Evolutionary conservation across 192 early-diverging fungal genomes (phyloP).

Genomic region (Gigaspora rosea): DNA sequence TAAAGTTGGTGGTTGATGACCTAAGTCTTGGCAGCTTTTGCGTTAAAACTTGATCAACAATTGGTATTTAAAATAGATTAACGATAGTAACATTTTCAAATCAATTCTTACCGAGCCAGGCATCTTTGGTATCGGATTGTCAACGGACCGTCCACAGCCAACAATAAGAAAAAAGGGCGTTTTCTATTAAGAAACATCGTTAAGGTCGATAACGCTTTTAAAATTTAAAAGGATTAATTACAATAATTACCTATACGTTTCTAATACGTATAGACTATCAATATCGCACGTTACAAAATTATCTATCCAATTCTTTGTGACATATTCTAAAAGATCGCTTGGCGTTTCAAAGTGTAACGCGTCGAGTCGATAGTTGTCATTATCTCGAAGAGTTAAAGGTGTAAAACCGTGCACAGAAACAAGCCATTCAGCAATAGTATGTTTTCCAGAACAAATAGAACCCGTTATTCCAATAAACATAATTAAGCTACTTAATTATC

Average conservation of each 20-base stretch:
- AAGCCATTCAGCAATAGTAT: conserved; percentile 61
- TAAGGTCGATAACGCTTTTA: too few relatives aligned
- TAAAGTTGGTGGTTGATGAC: conserved; percentile 37
- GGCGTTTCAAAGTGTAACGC: conserved; percentile 52
- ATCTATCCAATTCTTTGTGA: conserved; percentile 74
- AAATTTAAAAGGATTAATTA: neutral
- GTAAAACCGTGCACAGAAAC: conserved; percentile 39
- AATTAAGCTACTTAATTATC: too few relatives aligned
- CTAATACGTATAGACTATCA: conserved; percentile 54
- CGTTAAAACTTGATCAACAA: neutral
- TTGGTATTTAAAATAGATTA: neutral
- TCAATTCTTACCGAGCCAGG: conserved; percentile 39
- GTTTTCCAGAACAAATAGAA: conserved; percentile 65
- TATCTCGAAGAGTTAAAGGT: too few relatives aligned
- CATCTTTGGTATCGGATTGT: conserved; percentile 66
- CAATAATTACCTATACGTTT: conserved; percentile 49
- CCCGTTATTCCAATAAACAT: conserved; percentile 80
- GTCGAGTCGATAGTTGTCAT: neutral
- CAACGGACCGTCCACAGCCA: conserved; percentile 84
- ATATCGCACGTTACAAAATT: conserved; percentile 76
- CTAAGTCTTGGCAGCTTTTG: conserved; percentile 25
- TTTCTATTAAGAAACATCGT: conserved; percentile 46
- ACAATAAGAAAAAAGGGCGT: conserved; percentile 80
- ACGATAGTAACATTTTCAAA: neutral
- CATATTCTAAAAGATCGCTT: conserved; percentile 63